Percentiles rank a stretch among this genome's conserved stretches.
Conservation (phyloP, 163 green algal species). For the Chloromonas sp. region DNA sequence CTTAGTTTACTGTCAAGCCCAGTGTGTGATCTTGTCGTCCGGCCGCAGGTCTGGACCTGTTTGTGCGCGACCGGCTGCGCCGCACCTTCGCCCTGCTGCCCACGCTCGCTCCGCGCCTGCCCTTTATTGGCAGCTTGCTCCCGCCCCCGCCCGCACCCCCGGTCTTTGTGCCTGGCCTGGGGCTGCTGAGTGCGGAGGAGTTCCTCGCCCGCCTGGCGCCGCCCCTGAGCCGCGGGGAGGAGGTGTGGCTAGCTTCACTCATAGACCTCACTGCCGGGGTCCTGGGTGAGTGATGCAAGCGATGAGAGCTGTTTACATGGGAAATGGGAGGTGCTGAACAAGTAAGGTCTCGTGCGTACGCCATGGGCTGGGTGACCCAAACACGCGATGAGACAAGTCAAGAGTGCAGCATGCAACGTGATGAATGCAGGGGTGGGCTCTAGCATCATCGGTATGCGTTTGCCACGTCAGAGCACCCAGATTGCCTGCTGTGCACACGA, state of each 20-base stretch:
- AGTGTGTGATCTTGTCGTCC: too few relatives aligned
- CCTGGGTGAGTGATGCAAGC: slow-evolving; percentile 5
- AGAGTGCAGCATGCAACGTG: too few relatives aligned
- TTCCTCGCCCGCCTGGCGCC: slow-evolving; percentile 53
- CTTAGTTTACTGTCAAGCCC: too few relatives aligned
- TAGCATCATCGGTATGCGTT: too few relatives aligned
- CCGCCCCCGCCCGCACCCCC: slow-evolving; percentile 48
- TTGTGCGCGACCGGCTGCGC: slow-evolving; percentile 44
- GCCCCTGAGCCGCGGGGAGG: slow-evolving; percentile 23
- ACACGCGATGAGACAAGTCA: too few relatives aligned
- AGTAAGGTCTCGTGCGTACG: too few relatives aligned
- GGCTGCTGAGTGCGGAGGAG: slow-evolving; percentile 36
- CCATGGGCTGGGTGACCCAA: too few relatives aligned
- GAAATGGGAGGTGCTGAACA: too few relatives aligned
- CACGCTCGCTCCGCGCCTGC: slow-evolving; percentile 47
- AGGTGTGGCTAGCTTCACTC: slow-evolving; percentile 60
- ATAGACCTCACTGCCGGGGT: slow-evolving; percentile 39
- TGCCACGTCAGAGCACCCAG: too few relatives aligned
- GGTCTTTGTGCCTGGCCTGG: slow-evolving; percentile 54
- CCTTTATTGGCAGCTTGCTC: slow-evolving; percentile 38
- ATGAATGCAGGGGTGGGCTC: too few relatives aligned
- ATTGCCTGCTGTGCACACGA: too few relatives aligned
- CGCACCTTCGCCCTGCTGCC: slow-evolving; percentile 35
- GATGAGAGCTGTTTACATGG: too few relatives aligned
- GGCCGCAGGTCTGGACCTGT: slow-evolving; percentile 25